Percentiles rank a stretch among this genome's conserved stretches.
These are phyloP conservation scores for Leccinum disarticulatum DNA, from an alignment of 768 basidiomycete genomes.

Conservation along the genomic window DNA sequence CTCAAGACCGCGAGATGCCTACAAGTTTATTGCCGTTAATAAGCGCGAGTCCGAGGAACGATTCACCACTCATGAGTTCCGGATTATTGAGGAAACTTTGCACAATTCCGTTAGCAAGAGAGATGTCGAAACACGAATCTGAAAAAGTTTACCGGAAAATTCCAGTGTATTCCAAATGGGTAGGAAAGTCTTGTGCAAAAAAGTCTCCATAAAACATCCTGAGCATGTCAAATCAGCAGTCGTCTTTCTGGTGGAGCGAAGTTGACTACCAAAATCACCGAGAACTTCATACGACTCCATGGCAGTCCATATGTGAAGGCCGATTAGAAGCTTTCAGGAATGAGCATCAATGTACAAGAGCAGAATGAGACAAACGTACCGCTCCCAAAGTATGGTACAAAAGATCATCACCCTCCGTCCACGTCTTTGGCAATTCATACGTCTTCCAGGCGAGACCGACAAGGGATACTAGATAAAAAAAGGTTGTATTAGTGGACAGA, in stretches of 20 bases:
- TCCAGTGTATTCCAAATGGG: conserved; percentile 90
- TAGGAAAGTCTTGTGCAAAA: conserved; percentile 91
- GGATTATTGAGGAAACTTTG: conserved; percentile 89
- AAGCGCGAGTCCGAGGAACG: conserved; percentile 90
- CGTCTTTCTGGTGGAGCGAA: neutral
- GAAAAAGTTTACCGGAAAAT: conserved; percentile 74
- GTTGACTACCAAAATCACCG: conserved; percentile 77
- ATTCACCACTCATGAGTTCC: conserved; percentile 92
- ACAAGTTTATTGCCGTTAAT: conserved; percentile 95
- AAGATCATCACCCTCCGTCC: conserved; percentile 86
- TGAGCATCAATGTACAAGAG: conserved; percentile 5
- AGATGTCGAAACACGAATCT: neutral
- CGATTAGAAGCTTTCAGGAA: conserved; percentile 67
- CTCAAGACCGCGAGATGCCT: conserved; percentile 78
- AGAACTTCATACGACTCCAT: conserved; percentile 90
- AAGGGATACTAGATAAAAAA: conserved; percentile 77
- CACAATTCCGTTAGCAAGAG: neutral
- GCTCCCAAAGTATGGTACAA: conserved; percentile 86
- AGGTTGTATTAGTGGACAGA: neutral
- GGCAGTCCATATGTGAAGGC: conserved; percentile 89
- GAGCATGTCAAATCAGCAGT: conserved; percentile 2
- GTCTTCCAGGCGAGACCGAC: conserved; percentile 87
- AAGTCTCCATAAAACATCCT: conserved; percentile 99
- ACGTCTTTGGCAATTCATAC: conserved; percentile 77
- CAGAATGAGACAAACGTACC: conserved; percentile 46